Evolutionary conservation across 768 basidiomycete species (phyloP), one percentile per base, ranked within the genome.

Genomic region (Mycena sanguinolenta): DNA sequence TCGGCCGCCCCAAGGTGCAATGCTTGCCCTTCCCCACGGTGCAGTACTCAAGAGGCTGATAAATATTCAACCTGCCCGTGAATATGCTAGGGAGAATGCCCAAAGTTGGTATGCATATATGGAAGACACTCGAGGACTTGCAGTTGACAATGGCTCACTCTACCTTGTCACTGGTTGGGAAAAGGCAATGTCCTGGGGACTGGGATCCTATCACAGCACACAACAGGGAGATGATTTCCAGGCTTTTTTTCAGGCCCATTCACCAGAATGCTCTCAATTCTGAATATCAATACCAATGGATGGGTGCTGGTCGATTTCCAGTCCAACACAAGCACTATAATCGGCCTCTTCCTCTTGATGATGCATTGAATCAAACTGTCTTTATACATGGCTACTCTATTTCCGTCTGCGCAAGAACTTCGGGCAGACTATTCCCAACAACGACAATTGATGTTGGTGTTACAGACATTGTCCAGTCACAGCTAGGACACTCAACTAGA

Each of bases 121-220:
- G 16, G 21, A 44, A 44, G 14, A 17, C 16, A 16, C 38, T 12
- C 10, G 3, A 16, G 54, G 54, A 55, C 54, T 28, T 19, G 28
- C 32, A 55, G 10, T 55, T 38, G 38, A 38, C 54, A 52, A 52
- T 28, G 54, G 54, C 10, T 32, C 54, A 3, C 27, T 55, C 9
- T 55, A 55, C 30, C 30, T 55, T 12, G 54, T 55, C 54, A 55
- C 54, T 55, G 54, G 54, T 19, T 55, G 54, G 10, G 54, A 55
- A 32, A 55, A 55, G 12, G 27, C 54, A 5, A 16, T 2, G 16
- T 55, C 54, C 13, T 55, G 54, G 54, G 54, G 54, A 4, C 7
- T 55, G 28, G 54, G 30, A 34, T 28, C 54, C 17, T 55, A 32
- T 34, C 57, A 58, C 25, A 39, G 14, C 32, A 30, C 42, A n/a